phyloP scores from a whole-genome alignment of 2,329 filamentous ascomycete species.

The Phyllosticta ampelicida region DNA sequence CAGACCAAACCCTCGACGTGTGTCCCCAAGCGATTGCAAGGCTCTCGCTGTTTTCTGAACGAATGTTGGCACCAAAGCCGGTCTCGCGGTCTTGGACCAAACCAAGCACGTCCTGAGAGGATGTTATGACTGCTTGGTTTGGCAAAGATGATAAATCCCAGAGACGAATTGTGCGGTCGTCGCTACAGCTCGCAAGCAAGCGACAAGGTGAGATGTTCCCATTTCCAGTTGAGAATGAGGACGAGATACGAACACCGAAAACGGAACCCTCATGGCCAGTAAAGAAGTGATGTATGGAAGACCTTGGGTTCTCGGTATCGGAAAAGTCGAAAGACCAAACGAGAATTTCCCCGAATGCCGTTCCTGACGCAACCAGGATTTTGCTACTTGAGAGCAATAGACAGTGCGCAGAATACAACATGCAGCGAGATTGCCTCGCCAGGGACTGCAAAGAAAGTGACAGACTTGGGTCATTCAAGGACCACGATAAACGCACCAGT shows the following conservation, averaged over 20 bases:
- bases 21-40: slow-evolving; percentile 76
- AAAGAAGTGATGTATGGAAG: slow-evolving; percentile 45
- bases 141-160: slow-evolving; percentile 65
- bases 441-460: slow-evolving; percentile 36
- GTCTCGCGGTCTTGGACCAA: slow-evolving; percentile 28
- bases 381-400: slow-evolving; percentile 47
- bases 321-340: slow-evolving; percentile 64
- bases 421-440: slow-evolving; percentile 61
- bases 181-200: slow-evolving; percentile 84
- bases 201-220: slow-evolving; percentile 37
- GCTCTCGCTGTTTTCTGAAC: slow-evolving; percentile 23
- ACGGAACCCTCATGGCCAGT: slow-evolving; percentile 81
- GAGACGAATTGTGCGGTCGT: slow-evolving; percentile 78
- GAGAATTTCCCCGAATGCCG: slow-evolving; percentile 87
- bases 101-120: slow-evolving; percentile 21
- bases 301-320: slow-evolving; percentile 11
- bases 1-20: slow-evolving; percentile 77
- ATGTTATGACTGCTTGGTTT: slow-evolving; percentile 10
- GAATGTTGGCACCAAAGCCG: slow-evolving; percentile 30
- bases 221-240: slow-evolving; percentile 14
- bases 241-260: slow-evolving; percentile 75
- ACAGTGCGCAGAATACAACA: slow-evolving; percentile 76
- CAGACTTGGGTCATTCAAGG: slow-evolving; percentile 5
- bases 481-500: slow-evolving; percentile 38
- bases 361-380: slow-evolving; percentile 74